Conservation (phyloP, 345 rosid genomes). For the Eucalyptus leucophloia region DNA sequence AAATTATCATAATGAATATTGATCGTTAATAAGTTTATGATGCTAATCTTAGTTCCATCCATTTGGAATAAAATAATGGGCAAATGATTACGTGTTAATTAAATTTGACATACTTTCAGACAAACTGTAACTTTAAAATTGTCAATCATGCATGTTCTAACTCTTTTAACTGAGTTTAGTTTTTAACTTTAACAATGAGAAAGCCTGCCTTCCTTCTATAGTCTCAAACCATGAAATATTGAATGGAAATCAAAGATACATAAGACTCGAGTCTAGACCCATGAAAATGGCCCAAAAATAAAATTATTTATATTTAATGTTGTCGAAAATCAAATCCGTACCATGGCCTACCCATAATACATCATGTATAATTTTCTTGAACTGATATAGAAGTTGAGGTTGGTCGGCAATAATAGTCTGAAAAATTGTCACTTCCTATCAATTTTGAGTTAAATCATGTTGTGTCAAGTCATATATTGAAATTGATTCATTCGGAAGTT, state of each 20-base stretch:
- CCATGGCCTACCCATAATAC: not conserved
- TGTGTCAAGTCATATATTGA: not conserved
- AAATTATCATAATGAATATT: not conserved
- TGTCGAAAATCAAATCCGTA: not conserved
- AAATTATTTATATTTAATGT: not conserved
- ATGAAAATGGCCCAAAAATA: not conserved
- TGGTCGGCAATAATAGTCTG: not conserved
- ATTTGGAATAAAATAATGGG: not conserved
- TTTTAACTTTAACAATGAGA: not conserved
- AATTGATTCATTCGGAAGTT: not conserved
- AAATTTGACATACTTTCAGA: not conserved
- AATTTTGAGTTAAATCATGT: not conserved
- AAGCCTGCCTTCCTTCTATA: not conserved
- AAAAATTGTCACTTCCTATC: not conserved
- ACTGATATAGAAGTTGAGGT: not conserved
- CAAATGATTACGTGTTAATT: not conserved
- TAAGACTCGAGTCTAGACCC: not conserved
- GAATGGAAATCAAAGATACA: not conserved
- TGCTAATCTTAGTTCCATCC: not conserved
- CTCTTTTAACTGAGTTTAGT: not conserved
- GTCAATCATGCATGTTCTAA: not conserved
- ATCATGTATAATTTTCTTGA: not conserved
- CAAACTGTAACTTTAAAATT: not conserved
- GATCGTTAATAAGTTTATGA: not conserved
- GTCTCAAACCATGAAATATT: not conserved